Evolutionary conservation across 2,329 filamentous ascomycete genomes (phyloP), one percentile per base, ranked within the genome.

Genomic region (Coleophoma cylindrospora): DNA sequence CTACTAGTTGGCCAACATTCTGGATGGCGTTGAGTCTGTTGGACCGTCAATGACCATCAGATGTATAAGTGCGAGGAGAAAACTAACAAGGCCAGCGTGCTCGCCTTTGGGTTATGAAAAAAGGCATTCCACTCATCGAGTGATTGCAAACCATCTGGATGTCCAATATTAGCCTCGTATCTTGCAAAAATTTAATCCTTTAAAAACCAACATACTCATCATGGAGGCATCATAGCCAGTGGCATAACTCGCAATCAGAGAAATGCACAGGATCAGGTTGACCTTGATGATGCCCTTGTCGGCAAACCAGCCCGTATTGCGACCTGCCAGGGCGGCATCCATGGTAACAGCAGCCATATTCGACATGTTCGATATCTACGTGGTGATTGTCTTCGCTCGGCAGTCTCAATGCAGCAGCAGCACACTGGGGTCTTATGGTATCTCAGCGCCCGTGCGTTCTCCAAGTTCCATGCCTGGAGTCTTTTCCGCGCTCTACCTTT

Each of bases 71-170:
- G 27, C 6, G 27, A 27, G 27, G 14, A 21, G 17, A 11, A 17
- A 27, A 22, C 47, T 43, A 15, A 55, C 49, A 55, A 15, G n/a
- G 40, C 55, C 6, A 55, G 40, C 2, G 54, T 53, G n/a, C 48
- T 50, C 9, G 54, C 45, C 12, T 40, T 55, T 0, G 68, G 68
- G 34, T 64, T 64, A 22, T 61, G 57, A 27, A 71, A 69, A 46
- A 64, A 74, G n/a, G 66, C 64, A 34, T 73, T 64, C 70, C 71
- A 74, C 13, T 66, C 64, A 0, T 64, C 58, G 0, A 74, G 61
- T 0, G 70, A 65, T 53, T 78, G 74, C 1, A 78, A 56, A 6
- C 69, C 70, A 53, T 77, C 52, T 55, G 13, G 21, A 36, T 22
- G 7, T 43, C 17, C n/a, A 11, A 17, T 14, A n/a, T n/a, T 40